Evolutionary conservation across 225 moss, liverwort and hornwort species (phyloP).

Genomic region (Thuidium tamariscinum): DNA sequence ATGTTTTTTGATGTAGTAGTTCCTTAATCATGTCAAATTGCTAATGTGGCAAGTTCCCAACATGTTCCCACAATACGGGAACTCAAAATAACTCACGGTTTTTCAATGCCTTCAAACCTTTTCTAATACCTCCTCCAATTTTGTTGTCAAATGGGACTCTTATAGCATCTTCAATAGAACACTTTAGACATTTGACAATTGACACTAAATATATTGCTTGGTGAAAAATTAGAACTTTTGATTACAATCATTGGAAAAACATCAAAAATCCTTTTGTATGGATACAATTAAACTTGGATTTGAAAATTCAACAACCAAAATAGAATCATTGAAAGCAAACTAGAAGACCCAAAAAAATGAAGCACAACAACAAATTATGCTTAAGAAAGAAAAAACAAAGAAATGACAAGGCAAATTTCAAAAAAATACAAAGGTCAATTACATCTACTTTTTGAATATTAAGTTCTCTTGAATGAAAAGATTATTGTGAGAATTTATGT

Average conservation of each 20-base stretch:
- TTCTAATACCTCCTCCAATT: no score
- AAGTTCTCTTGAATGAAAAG: neutral
- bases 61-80: no score
- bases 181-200: neutral
- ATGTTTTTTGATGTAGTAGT: no score
- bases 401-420: neutral
- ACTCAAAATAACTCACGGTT: no score
- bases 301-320: neutral
- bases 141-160: no score
- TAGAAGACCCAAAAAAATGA: neutral
- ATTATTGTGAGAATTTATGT: neutral
- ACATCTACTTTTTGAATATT: neutral
- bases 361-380: rapidly evolving
- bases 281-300: neutral
- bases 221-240: neutral
- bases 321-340: neutral
- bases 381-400: neutral
- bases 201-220: neutral
- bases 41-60: no score
- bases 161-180: neutral
- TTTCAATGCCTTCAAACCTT: no score
- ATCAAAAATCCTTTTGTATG: rapidly evolving
- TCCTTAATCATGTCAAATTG: no score
- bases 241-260: neutral
- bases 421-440: neutral